Base-by-base conservation (phyloP, 192 early-diverging fungal genomes). In the Backusella australiensis region DNA sequence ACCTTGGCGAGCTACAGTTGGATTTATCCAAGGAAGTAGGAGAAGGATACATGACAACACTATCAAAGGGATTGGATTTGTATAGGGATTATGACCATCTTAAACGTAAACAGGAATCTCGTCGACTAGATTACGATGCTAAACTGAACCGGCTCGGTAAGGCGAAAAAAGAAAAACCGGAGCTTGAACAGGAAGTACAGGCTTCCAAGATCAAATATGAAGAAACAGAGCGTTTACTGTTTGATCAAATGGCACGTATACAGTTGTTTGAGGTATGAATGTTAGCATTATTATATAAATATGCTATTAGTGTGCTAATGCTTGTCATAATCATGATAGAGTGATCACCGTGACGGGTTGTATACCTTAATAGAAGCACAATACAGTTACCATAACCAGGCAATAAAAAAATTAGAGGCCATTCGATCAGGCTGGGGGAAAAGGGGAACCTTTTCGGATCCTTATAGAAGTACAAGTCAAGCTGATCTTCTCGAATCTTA, bases 121-220 rank as follows among this genome's bases (percentile, higher is more conserved):
- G 96, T 53, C 89, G 98, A 67, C 83, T 94, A 63, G 96, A 99
- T 71, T 97, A 96, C 84, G 98, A 99, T 83, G 90, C 93, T 44
- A 98, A 96, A 83, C 80, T 93, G 32, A 89, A 89, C 83, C 94
- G 94, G 81, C 89, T 93, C n/a, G 93, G 96, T 76, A 96, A 94
- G 76, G 87, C 89, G 65, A 96, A 96, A 83, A 97, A 96, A 85
- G 95, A 97, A 73, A 94, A 91, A 46, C 90, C 94, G n/a, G 90
- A 94, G 19, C 88, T 94, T 70, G 96, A 96, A 75, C 94, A 99
- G 69, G 97, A 99, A 69, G 88, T 93, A 78, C 90, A 94, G 36
- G 90, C 93, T 0, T 91, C 96, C 11, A 96, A 96, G 81, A 83
- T 89, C 23, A 97, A 97, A 80, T 99, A 98, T 76, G 96, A 99